Conservation (phyloP, 2,329 filamentous ascomycete genomes). For the Leptographium procerum region DNA sequence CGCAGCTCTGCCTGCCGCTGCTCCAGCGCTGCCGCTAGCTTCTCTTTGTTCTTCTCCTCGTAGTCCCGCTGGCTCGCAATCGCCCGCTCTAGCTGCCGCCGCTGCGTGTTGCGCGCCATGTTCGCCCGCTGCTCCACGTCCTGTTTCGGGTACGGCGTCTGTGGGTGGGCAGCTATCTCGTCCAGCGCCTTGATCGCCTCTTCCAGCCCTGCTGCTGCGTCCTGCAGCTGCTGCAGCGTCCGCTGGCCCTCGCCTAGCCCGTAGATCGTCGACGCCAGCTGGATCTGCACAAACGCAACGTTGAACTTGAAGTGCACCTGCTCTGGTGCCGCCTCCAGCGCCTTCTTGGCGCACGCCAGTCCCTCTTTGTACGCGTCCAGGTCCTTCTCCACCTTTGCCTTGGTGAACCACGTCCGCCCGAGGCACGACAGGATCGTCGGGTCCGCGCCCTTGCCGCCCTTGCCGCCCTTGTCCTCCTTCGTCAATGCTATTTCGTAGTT, state of each 20-base stretch:
- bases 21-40: slow-evolving; percentile 69
- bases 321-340: slow-evolving; percentile 66
- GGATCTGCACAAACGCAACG: slow-evolving; percentile 92
- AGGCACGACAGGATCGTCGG: slow-evolving; percentile 73
- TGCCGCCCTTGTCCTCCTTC: slow-evolving; percentile 65
- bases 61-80: slow-evolving; percentile 80
- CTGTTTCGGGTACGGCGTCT: slow-evolving; percentile 76
- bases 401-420: slow-evolving; percentile 76
- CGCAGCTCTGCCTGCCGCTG: slow-evolving; percentile 70
- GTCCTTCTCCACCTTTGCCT: slow-evolving; percentile 53
- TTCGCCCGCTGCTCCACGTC: slow-evolving; percentile 91
- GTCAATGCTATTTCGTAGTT: slow-evolving; percentile 80
- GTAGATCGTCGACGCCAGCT: slow-evolving; percentile 75
- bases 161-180: slow-evolving; percentile 48
- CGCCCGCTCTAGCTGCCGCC: slow-evolving; percentile 78
- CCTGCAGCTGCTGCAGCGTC: slow-evolving; percentile 67
- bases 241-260: slow-evolving; percentile 64
- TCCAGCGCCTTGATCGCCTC: slow-evolving; percentile 67
- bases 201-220: slow-evolving; percentile 65
- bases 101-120: slow-evolving; percentile 94
- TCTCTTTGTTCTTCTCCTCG: slow-evolving; percentile 84
- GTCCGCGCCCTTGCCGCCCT: slow-evolving; percentile 56
- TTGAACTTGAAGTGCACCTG: slow-evolving; percentile 95
- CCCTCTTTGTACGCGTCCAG: slow-evolving; percentile 46
- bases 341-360: slow-evolving; percentile 53